These are phyloP conservation scores for Candolleomyces eurysporus DNA, from an alignment of 768 basidiomycete genomes.

Conservation along the genomic window DNA sequence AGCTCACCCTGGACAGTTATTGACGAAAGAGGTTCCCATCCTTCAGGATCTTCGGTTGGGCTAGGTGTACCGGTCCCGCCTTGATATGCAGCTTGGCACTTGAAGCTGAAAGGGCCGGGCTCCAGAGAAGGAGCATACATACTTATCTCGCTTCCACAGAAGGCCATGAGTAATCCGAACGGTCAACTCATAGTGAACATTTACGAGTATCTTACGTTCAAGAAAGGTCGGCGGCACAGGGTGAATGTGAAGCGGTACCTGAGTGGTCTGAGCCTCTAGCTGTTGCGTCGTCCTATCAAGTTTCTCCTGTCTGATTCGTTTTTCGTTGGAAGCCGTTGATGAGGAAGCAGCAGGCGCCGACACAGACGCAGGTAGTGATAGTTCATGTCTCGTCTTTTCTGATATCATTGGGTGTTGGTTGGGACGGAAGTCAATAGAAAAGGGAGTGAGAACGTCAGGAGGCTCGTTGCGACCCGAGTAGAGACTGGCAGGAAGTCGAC, in stretches of 20 bases:
- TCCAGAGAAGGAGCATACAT: constrained; percentile 22
- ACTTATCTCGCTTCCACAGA: constrained; percentile 25
- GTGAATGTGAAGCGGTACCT: neutral
- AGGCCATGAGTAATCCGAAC: constrained; percentile 22
- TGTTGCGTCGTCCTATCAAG: neutral
- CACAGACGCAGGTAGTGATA: neutral
- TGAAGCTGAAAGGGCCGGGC: constrained; percentile 19
- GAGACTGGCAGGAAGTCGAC: neutral
- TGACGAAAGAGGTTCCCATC: constrained; percentile 21
- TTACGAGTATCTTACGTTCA: constrained; percentile 21
- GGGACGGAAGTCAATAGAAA: neutral
- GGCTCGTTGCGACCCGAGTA: neutral
- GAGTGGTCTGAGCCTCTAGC: neutral
- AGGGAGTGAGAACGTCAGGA: neutral
- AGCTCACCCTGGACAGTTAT: constrained; percentile 10
- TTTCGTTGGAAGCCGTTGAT: neutral
- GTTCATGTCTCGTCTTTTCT: neutral
- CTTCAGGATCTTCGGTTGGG: constrained; percentile 23
- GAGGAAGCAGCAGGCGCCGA: neutral
- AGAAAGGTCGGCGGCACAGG: constrained; percentile 22
- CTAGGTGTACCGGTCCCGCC: constrained; percentile 18
- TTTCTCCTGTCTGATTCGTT: neutral
- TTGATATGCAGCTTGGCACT: constrained; percentile 14
- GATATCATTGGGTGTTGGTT: neutral
- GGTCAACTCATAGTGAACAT: constrained; percentile 23